A percentile compares a stretch with the other conserved stretches of the same genome.
Evolutionary conservation across 169 alveolate species (phyloP).

Genomic region (Eimeria brunetti): DNA sequence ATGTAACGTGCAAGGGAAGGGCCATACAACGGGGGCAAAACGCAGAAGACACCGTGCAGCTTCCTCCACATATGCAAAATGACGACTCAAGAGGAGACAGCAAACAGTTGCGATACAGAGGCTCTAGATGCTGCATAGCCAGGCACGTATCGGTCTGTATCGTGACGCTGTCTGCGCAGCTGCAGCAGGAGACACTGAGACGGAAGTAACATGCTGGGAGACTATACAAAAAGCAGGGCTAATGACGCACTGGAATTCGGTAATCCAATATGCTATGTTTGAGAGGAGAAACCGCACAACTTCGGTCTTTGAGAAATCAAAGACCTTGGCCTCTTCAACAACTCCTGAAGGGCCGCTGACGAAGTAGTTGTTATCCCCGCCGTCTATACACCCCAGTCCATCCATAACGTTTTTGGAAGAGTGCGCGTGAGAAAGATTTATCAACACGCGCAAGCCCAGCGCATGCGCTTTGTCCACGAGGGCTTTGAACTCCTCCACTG

Average conservation of each 20-base stretch:
- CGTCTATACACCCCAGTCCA: conserved; percentile 94
- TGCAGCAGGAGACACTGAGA: not conserved
- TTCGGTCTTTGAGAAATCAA: conserved; percentile 92
- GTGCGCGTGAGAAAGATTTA: conserved; percentile 94
- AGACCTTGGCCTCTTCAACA: conserved; percentile 93
- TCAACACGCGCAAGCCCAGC: conserved; percentile 88
- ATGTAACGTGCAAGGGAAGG: not conserved
- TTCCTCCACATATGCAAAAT: not conserved
- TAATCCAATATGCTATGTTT: conserved; percentile 90
- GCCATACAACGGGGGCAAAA: not conserved
- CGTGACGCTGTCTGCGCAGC: not conserved
- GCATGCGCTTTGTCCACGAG: conserved; percentile 94
- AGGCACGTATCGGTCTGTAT: not conserved
- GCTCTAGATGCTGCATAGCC: not conserved
- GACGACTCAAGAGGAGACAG: not conserved
- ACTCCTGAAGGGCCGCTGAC: conserved; percentile 93
- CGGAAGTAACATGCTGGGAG: no score
- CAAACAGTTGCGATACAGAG: not conserved
- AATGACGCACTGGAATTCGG: conserved; percentile 86
- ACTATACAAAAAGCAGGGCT: not conserved
- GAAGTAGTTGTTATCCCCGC: conserved; percentile 92
- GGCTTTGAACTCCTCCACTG: conserved; percentile 94
- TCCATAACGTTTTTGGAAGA: conserved; percentile 93
- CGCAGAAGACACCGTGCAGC: not conserved
- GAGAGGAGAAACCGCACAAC: conserved; percentile 93